Conservation (phyloP, 306 rosid genomes). For the Begonia fuchsioides region DNA sequence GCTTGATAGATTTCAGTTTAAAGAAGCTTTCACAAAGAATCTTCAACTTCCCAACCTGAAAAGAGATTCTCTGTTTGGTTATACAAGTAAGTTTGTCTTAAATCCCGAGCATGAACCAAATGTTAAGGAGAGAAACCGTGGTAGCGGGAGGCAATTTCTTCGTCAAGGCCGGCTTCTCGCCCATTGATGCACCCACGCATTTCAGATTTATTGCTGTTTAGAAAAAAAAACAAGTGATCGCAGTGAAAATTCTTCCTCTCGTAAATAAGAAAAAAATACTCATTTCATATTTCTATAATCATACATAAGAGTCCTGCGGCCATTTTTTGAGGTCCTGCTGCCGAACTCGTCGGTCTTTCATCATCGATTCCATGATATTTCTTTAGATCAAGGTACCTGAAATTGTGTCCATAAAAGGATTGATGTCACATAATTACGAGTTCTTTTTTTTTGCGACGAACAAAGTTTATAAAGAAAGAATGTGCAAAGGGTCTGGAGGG, state of each 20-base stretch:
- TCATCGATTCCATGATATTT: conserved; percentile 69
- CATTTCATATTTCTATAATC: conserved; percentile 5
- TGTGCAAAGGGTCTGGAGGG: not conserved
- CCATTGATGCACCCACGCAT: conserved; percentile 87
- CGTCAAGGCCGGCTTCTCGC: conserved; percentile 64
- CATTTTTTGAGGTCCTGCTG: conserved; percentile 61
- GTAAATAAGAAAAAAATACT: not conserved
- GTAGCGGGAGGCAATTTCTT: conserved; percentile 82
- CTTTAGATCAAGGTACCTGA: conserved; percentile 72
- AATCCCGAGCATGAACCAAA: not conserved
- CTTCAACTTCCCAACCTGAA: conserved; percentile 79
- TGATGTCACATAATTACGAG: not conserved
- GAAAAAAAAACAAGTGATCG: too few species aligned
- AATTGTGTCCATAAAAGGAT: conserved; percentile 1
- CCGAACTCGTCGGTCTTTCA: conserved; percentile 34
- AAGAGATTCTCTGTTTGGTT: not conserved
- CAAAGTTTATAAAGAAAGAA: not conserved
- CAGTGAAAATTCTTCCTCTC: not conserved
- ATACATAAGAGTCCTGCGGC: conserved; percentile 71
- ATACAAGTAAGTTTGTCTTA: too few species aligned
- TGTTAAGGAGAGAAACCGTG: conserved; percentile 27
- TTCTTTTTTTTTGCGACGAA: too few species aligned
- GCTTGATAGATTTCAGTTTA: conserved; percentile 66
- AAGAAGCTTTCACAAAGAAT: conserved; percentile 83
- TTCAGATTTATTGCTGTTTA: conserved; percentile 61